Base-by-base conservation (phyloP, 164 flowering plant genomes). In the Saururus chinensis region DNA sequence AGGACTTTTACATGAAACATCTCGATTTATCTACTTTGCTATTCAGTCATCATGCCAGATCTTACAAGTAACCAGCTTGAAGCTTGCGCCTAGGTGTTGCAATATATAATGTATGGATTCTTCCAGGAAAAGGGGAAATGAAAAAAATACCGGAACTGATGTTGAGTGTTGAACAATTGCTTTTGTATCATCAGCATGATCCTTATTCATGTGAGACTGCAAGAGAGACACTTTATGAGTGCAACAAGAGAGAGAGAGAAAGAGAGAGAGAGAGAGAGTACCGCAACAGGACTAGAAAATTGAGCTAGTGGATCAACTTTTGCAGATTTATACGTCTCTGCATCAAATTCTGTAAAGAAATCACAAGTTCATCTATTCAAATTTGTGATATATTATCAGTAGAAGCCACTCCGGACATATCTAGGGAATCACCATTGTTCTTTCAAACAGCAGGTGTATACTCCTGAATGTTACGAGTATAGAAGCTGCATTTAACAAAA, bases 161-260 rank as follows among this genome's bases (percentile, higher is more conserved):
- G 95, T 88, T 54, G 82, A 74, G 67, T 86, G 82, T 57, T 82
- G 88, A 66, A 89, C 98, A 54, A 93, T 88, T 57, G 76, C 70
- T 71, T 78, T 89, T 53, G 97, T 93, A 67, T 93, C 98, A 53
- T 93, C 96, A 61, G 69, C 82, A 73, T 93, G 98, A 75, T 93
- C 98, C 61, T 70, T 86, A 64, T 92, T 92, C 98, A 92, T 92
- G 80, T 92, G 98, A 57, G 89, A 82, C 98, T 92, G 79, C 25
- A 30, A 59, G 64, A 40, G 5, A 56, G 16, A 62, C 21, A 49
- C 40, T 1, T 30, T 60, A 60, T 19, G 25, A 41, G 40, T 9
- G 41, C 35, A 61, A 14, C 48, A 55, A 52, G 30, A 17, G 59
- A 25, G 17, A 17, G 19, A 60, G n/a, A 23, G 9, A n/a, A 21